Evolutionary conservation across 2,329 filamentous ascomycete genomes (phyloP).

Genomic region (Dactylellina haptotyla): DNA sequence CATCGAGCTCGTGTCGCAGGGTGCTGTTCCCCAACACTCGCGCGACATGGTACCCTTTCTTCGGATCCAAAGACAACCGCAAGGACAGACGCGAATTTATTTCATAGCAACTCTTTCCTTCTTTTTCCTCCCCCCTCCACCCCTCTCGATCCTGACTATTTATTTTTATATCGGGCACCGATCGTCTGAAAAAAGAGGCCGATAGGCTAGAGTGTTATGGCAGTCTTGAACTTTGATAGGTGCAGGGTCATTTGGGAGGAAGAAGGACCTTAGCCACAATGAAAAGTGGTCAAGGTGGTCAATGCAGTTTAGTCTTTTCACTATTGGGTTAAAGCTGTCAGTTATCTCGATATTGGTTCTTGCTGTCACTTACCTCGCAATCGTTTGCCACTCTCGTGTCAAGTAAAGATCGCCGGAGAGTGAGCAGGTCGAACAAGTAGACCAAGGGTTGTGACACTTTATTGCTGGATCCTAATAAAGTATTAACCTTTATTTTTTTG

Average conservation of each 20-base stretch:
- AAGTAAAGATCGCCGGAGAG: slow-evolving; percentile 6
- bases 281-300: not conserved
- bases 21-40: not conserved
- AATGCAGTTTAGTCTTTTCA: not conserved
- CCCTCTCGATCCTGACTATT: not conserved
- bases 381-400: slow-evolving; percentile 23
- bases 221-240: not conserved
- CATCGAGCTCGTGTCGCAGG: slow-evolving; percentile 29
- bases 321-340: not conserved
- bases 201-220: not conserved
- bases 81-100: not conserved
- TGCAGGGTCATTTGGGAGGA: not conserved
- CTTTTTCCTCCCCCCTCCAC: not conserved
- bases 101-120: not conserved
- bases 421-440: not conserved
- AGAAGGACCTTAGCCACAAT: not conserved
- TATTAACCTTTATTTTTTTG: no score
- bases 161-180: not conserved
- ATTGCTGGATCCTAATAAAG: no score
- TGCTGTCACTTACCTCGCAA: not conserved
- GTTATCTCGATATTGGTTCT: not conserved
- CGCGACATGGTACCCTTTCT: slow-evolving; percentile 11
- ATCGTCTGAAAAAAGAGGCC: not conserved
- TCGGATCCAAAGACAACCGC: not conserved
- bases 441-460: slow-evolving; percentile 29